These are phyloP conservation scores for Colletotrichum orchidophilum DNA, from an alignment of 2,329 filamentous ascomycete species.

Conservation along the genomic window DNA sequence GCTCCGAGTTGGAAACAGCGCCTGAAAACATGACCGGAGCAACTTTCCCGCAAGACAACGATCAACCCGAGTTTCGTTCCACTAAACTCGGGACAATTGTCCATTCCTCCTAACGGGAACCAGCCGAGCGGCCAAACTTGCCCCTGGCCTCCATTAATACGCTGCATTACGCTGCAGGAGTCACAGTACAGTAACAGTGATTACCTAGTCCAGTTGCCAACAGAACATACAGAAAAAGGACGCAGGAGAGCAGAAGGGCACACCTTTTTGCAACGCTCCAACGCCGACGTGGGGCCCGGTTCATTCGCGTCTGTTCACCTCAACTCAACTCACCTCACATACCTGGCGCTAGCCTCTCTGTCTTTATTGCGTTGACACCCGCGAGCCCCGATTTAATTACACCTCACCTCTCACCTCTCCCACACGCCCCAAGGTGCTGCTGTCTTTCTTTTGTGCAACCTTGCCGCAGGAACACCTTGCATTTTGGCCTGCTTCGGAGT, in stretches of 20 bases:
- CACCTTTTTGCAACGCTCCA: background rate
- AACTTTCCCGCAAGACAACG: slow-evolving; percentile 13
- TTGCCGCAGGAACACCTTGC: background rate
- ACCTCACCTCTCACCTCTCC: background rate
- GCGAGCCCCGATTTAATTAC: background rate
- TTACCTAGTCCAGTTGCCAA: background rate
- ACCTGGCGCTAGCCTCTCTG: background rate
- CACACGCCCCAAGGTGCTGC: background rate
- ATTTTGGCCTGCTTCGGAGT: background rate
- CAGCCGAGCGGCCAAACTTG: background rate
- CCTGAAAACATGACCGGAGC: background rate
- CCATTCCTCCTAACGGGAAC: background rate
- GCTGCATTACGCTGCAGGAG: background rate
- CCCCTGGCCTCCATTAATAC: too few species aligned
- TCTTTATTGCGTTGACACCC: slow-evolving; percentile 23
- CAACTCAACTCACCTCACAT: background rate
- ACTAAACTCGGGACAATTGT: background rate
- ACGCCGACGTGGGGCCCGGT: background rate
- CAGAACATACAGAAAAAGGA: background rate
- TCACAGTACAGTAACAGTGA: background rate
- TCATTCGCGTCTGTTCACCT: background rate
- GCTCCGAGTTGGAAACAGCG: slow-evolving; percentile 6
- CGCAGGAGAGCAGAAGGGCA: background rate
- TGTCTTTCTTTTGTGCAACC: background rate
- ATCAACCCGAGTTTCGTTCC: background rate